Percentiles rank a stretch among this genome's conserved stretches.
These are phyloP conservation scores for Claviceps monticola DNA, from an alignment of 2,329 filamentous ascomycete genomes.

Conservation along the genomic window DNA sequence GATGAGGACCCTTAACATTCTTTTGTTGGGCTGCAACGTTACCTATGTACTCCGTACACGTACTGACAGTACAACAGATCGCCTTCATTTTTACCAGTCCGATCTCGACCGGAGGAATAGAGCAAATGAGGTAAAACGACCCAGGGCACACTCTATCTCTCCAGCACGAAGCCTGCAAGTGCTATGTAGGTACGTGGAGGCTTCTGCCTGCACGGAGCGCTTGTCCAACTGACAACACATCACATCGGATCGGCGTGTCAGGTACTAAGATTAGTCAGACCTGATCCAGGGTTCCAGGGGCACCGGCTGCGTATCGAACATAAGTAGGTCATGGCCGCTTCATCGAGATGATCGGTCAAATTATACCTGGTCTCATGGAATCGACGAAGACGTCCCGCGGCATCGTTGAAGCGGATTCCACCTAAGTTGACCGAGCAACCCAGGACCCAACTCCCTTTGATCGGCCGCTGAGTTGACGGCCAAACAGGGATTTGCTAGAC, in stretches of 20 bases:
- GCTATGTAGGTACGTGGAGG: no score
- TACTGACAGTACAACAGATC: no score
- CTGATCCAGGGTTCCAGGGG: not conserved
- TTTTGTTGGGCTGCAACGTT: not conserved
- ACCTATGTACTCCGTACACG: no score
- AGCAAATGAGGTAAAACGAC: no score
- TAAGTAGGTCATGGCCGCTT: slow-evolving; percentile 1
- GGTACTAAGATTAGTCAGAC: not conserved
- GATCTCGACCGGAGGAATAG: no score
- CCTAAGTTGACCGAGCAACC: not conserved
- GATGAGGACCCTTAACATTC: not conserved
- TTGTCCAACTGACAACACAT: not conserved
- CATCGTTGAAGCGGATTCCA: not conserved
- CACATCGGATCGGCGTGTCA: not conserved
- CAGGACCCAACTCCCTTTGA: not conserved
- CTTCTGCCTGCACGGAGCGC: no score
- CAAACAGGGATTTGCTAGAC: not conserved
- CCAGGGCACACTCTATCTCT: no score
- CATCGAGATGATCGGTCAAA: no score
- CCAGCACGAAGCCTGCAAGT: no score
- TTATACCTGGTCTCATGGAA: no score
- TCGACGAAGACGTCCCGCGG: not conserved
- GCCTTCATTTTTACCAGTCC: no score
- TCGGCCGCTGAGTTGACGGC: not conserved
- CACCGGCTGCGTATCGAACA: not conserved